Evolutionary conservation across 129 eudicot species (phyloP).

Genomic region (Lactuca saligna): DNA sequence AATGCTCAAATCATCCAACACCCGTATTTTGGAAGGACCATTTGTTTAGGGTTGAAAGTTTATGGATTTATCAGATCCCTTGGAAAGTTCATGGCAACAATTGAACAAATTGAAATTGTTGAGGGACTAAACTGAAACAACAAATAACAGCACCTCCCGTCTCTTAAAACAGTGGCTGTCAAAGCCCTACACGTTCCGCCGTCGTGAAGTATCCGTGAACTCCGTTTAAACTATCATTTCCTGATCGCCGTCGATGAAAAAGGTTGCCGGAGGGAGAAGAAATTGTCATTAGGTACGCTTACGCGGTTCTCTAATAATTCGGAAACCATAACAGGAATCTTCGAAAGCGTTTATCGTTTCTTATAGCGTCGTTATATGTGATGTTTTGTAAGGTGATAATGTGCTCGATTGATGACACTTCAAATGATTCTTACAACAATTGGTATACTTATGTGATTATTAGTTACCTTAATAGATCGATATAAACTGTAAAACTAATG

Average conservation of each 20-base stretch:
- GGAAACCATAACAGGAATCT: background rate
- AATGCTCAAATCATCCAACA: background rate
- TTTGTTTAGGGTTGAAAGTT: background rate
- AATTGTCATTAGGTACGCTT: constrained; percentile 16
- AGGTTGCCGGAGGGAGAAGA: constrained; percentile 11
- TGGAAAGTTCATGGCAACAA: background rate
- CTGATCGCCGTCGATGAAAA: constrained; percentile 11
- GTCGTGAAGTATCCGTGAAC: constrained; percentile 4
- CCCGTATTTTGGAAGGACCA: background rate
- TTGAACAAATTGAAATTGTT: background rate
- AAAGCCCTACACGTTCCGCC: constrained; percentile 10
- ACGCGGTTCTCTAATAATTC: background rate
- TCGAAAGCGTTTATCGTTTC: constrained; percentile 6
- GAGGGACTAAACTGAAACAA: background rate
- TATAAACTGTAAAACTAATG: constrained; percentile 20
- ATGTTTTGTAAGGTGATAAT: background rate
- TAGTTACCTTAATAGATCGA: constrained; percentile 12
- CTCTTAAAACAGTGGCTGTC: background rate
- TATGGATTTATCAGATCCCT: background rate
- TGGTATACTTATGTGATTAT: background rate
- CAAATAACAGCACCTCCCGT: background rate
- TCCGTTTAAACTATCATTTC: constrained; percentile 10
- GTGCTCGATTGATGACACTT: background rate
- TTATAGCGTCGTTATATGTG: constrained; percentile 3
- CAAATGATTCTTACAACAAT: background rate